phyloP scores from a whole-genome alignment of 129 eudicot species.

The Artemisia tridentata region DNA sequence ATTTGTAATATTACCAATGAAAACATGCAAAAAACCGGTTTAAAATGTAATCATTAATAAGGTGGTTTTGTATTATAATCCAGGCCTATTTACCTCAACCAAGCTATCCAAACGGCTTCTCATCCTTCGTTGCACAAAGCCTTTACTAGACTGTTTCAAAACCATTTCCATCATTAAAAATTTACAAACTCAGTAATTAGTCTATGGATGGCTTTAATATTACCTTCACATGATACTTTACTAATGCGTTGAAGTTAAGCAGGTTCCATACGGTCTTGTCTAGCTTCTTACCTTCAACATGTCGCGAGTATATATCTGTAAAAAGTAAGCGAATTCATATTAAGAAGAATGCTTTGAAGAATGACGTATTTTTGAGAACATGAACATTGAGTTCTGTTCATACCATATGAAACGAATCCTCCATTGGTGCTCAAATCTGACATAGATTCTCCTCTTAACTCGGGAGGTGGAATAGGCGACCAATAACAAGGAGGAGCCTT shows the following conservation, averaged over 20 bases:
- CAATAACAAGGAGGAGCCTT: constrained; percentile 90
- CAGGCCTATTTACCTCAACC: constrained; percentile 58
- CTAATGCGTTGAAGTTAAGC: constrained; percentile 76
- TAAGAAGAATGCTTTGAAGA: not conserved
- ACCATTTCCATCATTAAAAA: constrained; percentile 15
- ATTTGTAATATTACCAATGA: constrained; percentile 10
- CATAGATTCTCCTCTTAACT: constrained; percentile 77
- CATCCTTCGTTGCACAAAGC: constrained; percentile 78
- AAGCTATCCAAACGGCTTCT: constrained; percentile 69
- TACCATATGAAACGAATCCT: constrained; percentile 94
- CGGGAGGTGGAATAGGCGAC: constrained; percentile 97
- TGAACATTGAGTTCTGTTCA: constrained; percentile 2
- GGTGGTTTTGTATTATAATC: not conserved
- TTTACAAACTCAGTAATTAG: constrained; percentile 7
- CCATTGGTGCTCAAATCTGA: constrained; percentile 92
- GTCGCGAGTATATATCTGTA: constrained; percentile 63
- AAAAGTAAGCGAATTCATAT: constrained; percentile 7
- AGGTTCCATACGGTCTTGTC: constrained; percentile 93
- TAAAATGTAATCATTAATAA: not conserved
- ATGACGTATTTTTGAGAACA: not conserved
- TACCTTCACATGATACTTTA: constrained; percentile 88
- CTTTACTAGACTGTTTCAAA: constrained; percentile 64
- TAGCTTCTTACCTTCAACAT: constrained; percentile 77
- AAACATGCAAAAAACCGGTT: constrained; percentile 5
- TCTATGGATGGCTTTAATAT: not conserved